Conservation (phyloP, 2,329 filamentous ascomycete species). For the Trichoderma sp. region DNA sequence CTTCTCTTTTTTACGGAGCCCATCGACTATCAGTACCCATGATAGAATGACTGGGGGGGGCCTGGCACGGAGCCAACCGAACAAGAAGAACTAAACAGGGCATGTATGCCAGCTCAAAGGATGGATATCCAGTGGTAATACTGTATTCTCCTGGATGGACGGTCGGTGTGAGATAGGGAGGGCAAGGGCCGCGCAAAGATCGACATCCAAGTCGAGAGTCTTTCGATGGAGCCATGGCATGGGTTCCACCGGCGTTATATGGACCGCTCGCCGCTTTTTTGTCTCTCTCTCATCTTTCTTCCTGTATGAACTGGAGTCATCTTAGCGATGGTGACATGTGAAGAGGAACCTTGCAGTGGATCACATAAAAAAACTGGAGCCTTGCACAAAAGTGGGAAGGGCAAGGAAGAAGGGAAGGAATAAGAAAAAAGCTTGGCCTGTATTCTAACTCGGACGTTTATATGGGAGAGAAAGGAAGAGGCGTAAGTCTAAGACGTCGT, state of each 20-base stretch:
- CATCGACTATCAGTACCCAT: conserved; percentile 23
- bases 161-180: conserved; percentile 4
- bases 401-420: background rate
- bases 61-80: conserved; percentile 23
- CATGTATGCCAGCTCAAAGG: background rate
- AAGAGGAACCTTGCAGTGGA: background rate
- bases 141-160: background rate
- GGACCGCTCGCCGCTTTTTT: conserved; percentile 1
- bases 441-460: background rate
- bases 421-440: background rate
- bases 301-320: background rate
- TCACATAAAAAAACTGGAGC: background rate
- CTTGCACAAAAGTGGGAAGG: background rate
- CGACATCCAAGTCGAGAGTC: background rate
- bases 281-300: background rate
- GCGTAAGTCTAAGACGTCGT: background rate
- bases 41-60: background rate
- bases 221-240: background rate
- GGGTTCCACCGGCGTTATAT: conserved; percentile 2
- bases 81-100: background rate
- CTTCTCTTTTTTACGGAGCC: background rate
- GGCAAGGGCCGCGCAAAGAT: background rate
- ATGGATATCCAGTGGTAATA: too few relatives aligned
- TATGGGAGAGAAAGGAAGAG: background rate
- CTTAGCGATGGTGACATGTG: conserved; percentile 1